Percentiles rank a stretch among this genome's conserved stretches.
Evolutionary conservation across 257 asterid genomes (phyloP).

Genomic region (Salvia hispanica): DNA sequence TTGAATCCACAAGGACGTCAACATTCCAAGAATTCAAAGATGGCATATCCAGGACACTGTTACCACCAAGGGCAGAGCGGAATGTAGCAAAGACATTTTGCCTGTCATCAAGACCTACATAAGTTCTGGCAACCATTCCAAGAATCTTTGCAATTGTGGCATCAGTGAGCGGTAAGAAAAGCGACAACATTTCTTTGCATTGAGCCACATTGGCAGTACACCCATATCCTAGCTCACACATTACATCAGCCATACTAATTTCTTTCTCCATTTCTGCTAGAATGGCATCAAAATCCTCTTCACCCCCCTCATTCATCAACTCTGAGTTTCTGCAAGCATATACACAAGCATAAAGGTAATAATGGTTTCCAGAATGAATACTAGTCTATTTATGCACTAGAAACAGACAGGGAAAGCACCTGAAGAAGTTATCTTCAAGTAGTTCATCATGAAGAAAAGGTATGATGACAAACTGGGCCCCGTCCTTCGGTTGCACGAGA

Average conservation of each 20-base stretch:
- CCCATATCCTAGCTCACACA: constrained; percentile 93
- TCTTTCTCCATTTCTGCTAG: constrained; percentile 96
- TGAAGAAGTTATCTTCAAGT: constrained; percentile 61
- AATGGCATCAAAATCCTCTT: constrained; percentile 86
- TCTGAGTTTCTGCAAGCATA: constrained; percentile 59
- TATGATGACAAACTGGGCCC: constrained; percentile 56
- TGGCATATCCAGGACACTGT: constrained; percentile 49
- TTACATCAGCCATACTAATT: constrained; percentile 84
- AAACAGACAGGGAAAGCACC: constrained; percentile 45
- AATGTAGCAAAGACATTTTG: constrained; percentile 70
- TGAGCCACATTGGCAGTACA: constrained; percentile 73
- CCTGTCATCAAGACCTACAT: constrained; percentile 70
- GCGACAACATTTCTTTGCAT: constrained; percentile 85
- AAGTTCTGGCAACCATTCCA: constrained; percentile 72
- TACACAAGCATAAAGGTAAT: constrained; percentile 27
- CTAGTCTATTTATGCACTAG: not conserved
- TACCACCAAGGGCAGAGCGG: constrained; percentile 68
- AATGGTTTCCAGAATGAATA: not conserved
- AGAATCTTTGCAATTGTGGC: constrained; percentile 75
- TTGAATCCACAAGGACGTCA: constrained; percentile 80
- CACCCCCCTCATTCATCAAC: constrained; percentile 52
- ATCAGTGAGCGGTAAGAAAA: constrained; percentile 77
- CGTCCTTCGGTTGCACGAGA: constrained; percentile 71
- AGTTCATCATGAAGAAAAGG: constrained; percentile 76
- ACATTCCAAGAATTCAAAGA: constrained; percentile 69